phyloP scores from a whole-genome alignment of 2,329 filamentous ascomycete species.

The Cladophialophora bantiana region DNA sequence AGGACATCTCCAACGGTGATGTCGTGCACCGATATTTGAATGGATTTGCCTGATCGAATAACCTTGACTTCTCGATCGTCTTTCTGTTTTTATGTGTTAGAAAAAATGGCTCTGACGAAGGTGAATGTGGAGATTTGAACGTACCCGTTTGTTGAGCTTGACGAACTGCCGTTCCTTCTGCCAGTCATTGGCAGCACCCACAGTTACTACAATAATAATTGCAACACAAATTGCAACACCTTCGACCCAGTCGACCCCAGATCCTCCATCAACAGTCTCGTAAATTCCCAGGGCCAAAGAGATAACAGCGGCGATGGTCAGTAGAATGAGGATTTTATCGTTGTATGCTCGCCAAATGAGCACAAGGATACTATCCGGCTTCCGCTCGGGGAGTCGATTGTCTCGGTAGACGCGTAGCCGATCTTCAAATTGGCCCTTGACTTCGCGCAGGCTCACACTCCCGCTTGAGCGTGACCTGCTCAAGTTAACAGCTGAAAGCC shows the following conservation, averaged over 20 bases:
- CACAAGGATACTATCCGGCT: constrained; percentile 65
- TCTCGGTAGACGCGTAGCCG: constrained; percentile 66
- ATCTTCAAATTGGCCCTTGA: constrained; percentile 57
- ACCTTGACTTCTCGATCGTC: constrained; percentile 71
- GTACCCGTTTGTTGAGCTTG: constrained; percentile 60
- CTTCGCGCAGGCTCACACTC: constrained; percentile 28
- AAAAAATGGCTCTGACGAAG: not conserved
- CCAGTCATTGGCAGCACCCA: constrained; percentile 71
- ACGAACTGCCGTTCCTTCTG: constrained; percentile 72
- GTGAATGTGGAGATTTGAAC: constrained; percentile 42
- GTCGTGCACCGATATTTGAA: constrained; percentile 70
- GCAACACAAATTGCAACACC: constrained; percentile 71
- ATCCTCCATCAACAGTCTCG: constrained; percentile 63
- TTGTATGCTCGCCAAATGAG: constrained; percentile 75
- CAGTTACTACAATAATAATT: constrained; percentile 69
- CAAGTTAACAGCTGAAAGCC: constrained; percentile 28
- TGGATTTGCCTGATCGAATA: constrained; percentile 69
- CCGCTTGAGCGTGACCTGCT: constrained; percentile 5
- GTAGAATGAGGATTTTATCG: constrained; percentile 74
- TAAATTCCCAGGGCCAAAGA: constrained; percentile 75
- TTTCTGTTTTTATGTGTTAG: constrained; percentile 48
- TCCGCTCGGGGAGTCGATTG: constrained; percentile 69
- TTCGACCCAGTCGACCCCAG: constrained; percentile 69
- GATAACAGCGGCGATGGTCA: constrained; percentile 72
- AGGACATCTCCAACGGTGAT: constrained; percentile 74